These are phyloP conservation scores for Lolium perenne DNA, from an alignment of 176 grass and related monocot species.

Conservation along the genomic window DNA sequence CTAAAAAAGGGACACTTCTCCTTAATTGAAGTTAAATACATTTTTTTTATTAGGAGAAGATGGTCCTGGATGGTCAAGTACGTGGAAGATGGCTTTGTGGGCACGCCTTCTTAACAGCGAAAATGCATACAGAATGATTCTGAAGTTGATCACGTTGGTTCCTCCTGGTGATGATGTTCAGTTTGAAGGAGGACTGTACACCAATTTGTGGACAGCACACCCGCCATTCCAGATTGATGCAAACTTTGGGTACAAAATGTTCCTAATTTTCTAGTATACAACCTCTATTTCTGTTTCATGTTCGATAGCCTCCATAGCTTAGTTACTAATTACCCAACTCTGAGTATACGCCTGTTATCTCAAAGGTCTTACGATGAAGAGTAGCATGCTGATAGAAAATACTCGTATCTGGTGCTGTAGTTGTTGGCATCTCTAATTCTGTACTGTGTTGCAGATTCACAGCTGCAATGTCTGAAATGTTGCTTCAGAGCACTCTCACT, in stretches of 20 bases:
- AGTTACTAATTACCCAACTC: background rate
- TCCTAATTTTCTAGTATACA: background rate
- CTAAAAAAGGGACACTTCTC: background rate
- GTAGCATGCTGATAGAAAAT: background rate
- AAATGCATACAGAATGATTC: constrained; percentile 76
- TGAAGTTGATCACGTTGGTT: constrained; percentile 66
- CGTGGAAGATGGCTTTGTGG: constrained; percentile 92
- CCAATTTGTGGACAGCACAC: constrained; percentile 83
- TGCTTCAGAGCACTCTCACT: constrained; percentile 68
- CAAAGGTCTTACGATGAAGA: background rate
- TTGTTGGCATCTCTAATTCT: constrained; percentile 6
- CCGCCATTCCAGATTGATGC: constrained; percentile 91
- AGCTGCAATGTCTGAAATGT: constrained; percentile 75
- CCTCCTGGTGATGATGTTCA: constrained; percentile 49
- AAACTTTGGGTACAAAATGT: constrained; percentile 74
- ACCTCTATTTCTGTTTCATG: background rate
- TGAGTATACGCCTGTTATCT: background rate
- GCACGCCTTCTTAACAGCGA: constrained; percentile 62
- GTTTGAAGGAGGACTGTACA: constrained; percentile 79
- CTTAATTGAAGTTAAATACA: background rate
- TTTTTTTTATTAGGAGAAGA: constrained; percentile 53
- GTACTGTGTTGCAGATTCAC: constrained; percentile 56
- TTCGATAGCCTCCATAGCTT: background rate
- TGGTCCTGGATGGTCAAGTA: constrained; percentile 84
- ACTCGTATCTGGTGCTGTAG: background rate